Conservation (phyloP, 345 rosid species). For the Populus euphratica region DNA sequence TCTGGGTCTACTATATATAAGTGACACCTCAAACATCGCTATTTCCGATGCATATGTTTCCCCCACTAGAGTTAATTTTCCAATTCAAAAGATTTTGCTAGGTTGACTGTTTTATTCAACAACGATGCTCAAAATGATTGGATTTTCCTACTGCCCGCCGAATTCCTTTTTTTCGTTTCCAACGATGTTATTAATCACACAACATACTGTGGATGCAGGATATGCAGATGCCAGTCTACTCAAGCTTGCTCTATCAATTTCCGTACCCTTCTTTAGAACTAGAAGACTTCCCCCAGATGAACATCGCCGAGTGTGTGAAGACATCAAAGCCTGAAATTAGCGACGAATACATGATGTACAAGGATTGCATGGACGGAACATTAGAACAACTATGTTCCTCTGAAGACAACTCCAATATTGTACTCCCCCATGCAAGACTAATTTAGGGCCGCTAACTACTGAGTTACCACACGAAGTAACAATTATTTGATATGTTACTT, state of each 20-base stretch:
- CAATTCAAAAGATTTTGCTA: not conserved
- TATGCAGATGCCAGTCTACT: constrained; percentile 25
- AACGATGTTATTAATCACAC: not conserved
- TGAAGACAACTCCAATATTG: constrained; percentile 20
- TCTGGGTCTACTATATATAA: not conserved
- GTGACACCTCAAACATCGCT: constrained; percentile 8
- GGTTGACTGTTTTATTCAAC: not conserved
- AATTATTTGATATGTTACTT: not conserved
- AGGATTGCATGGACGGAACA: constrained; percentile 39
- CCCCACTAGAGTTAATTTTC: not conserved
- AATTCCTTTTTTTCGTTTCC: not conserved
- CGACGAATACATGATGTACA: constrained; percentile 31
- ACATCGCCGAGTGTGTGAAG: constrained; percentile 23
- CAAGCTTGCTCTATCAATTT: constrained; percentile 31
- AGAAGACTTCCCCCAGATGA: constrained; percentile 53
- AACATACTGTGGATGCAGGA: constrained; percentile 26
- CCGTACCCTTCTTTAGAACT: constrained; percentile 46
- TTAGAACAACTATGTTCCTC: constrained; percentile 43
- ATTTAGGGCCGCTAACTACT: not conserved
- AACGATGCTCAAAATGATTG: not conserved
- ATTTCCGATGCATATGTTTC: constrained; percentile 6
- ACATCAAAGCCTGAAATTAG: constrained; percentile 22
- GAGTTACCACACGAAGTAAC: not conserved
- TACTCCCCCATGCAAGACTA: constrained; percentile 30
- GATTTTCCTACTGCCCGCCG: not conserved